phyloP scores from a whole-genome alignment of 2,329 filamentous ascomycete genomes.

The Harringtonia aguacate region DNA sequence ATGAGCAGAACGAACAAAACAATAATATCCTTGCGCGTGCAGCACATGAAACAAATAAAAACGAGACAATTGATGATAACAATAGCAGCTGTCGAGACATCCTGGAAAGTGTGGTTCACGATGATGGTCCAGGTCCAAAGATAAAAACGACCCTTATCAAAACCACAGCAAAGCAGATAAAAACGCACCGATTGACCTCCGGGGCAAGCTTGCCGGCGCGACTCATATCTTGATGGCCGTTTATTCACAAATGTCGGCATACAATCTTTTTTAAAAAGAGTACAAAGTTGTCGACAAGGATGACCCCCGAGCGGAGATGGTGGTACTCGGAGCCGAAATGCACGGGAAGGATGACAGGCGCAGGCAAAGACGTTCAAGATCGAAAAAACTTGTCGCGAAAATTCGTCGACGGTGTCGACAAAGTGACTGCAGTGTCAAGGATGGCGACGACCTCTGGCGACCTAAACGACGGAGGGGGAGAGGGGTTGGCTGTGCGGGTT shows the following conservation, averaged over 20 bases:
- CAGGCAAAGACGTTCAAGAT: no score
- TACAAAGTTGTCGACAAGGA: background rate
- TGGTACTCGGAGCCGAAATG: no score
- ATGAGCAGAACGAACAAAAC: background rate
- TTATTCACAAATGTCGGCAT: slow-evolving; percentile 1
- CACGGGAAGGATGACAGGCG: no score
- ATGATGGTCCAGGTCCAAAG: no score
- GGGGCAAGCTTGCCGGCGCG: slow-evolving; percentile 93
- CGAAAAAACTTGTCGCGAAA: no score
- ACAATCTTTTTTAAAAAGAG: background rate
- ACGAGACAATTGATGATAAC: background rate
- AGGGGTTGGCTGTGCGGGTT: background rate
- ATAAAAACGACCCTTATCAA: no score
- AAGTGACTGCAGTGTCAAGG: no score
- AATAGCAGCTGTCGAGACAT: no score
- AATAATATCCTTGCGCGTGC: background rate
- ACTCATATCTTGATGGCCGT: slow-evolving; percentile 71
- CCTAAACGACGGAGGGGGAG: background rate
- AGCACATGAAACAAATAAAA: background rate
- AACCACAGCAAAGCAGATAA: background rate
- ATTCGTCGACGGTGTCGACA: no score
- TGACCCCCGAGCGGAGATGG: background rate
- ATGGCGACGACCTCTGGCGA: background rate
- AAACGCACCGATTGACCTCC: slow-evolving; percentile 85
- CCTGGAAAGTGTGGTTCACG: no score